Conservation (phyloP, 768 basidiomycete genomes). For the Mycena chlorophos region DNA sequence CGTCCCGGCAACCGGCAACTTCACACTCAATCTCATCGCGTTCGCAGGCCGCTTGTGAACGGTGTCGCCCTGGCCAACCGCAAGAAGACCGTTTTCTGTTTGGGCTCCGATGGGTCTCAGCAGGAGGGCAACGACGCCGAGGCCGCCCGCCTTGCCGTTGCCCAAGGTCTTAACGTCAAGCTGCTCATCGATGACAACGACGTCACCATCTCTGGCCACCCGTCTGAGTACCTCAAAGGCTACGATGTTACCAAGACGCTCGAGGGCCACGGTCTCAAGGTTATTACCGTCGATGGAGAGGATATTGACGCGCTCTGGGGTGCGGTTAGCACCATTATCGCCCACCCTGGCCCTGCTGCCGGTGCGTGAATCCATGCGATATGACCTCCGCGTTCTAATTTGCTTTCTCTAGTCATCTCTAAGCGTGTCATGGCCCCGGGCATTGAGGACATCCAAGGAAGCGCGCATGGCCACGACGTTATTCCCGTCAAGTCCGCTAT, state of each 20-base stretch:
- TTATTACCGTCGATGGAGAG: conserved; percentile 73
- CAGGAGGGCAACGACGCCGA: conserved; percentile 93
- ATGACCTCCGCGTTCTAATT: background rate
- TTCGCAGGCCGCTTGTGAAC: conserved; percentile 68
- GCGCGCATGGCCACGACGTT: conserved; percentile 80
- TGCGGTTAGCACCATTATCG: conserved; percentile 56
- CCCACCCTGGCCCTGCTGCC: conserved; percentile 74
- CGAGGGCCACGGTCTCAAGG: conserved; percentile 79
- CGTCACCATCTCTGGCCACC: conserved; percentile 90
- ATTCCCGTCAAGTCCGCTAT: conserved; percentile 80
- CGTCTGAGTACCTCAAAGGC: conserved; percentile 81
- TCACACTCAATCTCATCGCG: background rate
- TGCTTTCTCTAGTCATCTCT: conserved; percentile 53
- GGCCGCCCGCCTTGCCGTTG: conserved; percentile 84
- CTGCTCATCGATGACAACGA: conserved; percentile 88
- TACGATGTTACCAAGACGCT: conserved; percentile 72
- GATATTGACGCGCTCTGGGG: conserved; percentile 78
- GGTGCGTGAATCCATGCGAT: conserved; percentile 38
- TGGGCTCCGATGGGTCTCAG: conserved; percentile 89
- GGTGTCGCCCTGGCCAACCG: conserved; percentile 80
- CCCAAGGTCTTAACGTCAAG: conserved; percentile 81
- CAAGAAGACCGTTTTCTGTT: conserved; percentile 74
- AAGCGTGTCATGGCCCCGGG: conserved; percentile 73
- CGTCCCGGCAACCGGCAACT: background rate
- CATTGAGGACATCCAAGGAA: conserved; percentile 76